These are phyloP conservation scores for Ophiostoma quercus DNA, from an alignment of 2,329 filamentous ascomycete species.

Conservation along the genomic window DNA sequence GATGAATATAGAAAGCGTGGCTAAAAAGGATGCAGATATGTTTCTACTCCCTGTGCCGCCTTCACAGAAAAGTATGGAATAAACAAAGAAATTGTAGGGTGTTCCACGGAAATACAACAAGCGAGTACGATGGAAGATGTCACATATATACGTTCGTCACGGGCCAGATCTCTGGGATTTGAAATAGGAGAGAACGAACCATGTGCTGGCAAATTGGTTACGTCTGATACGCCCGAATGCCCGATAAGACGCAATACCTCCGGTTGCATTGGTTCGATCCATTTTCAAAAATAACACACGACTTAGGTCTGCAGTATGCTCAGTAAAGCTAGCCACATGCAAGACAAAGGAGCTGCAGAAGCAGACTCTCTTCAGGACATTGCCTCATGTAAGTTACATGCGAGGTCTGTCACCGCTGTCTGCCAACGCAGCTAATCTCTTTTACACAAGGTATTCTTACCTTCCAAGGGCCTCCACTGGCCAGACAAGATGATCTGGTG, in stretches of 20 bases:
- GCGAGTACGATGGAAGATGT: not conserved
- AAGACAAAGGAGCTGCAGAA: not conserved
- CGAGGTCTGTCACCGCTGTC: not conserved
- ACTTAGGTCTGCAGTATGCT: not conserved
- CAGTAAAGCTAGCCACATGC: not conserved
- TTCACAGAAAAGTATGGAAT: not conserved
- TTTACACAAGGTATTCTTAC: not conserved
- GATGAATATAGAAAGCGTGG: too few relatives aligned
- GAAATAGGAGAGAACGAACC: not conserved
- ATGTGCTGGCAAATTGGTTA: not conserved
- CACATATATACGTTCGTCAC: not conserved
- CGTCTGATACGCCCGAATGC: not conserved
- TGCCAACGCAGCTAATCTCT: not conserved
- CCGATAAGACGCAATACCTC: not conserved
- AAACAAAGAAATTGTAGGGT: not conserved
- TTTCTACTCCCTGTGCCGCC: too few relatives aligned
- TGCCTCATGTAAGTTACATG: not conserved
- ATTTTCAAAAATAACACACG: not conserved
- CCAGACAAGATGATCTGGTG: not conserved
- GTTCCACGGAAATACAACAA: not conserved
- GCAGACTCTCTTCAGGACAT: not conserved
- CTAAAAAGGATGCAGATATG: not conserved
- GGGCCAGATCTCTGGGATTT: not conserved
- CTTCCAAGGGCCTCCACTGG: not conserved
- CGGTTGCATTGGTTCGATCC: not conserved